Conservation (phyloP, 1,284 basidiomycete genomes). For the Ustilago xerochloae region DNA sequence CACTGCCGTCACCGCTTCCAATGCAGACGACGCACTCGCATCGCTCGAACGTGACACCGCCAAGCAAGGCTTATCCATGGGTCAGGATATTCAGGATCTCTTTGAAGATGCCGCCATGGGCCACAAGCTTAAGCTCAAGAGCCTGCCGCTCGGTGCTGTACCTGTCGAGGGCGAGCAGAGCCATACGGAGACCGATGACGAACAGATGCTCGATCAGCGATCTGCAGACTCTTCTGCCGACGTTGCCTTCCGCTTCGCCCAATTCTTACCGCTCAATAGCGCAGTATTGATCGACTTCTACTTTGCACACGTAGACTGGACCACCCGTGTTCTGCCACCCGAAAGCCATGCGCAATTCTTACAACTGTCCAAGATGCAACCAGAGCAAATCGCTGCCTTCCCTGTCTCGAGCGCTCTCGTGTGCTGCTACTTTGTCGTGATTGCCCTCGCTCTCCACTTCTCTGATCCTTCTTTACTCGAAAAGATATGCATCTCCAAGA, state of each 20-base stretch:
- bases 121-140: constrained; percentile 41
- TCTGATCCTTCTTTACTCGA: constrained; percentile 33
- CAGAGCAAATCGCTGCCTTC: constrained; percentile 46
- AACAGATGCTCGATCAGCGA: constrained; percentile 43
- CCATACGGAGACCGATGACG: constrained; percentile 41
- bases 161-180: constrained; percentile 13
- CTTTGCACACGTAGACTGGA: constrained; percentile 62
- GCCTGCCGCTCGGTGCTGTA: constrained; percentile 24
- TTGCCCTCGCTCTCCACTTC: constrained; percentile 62
- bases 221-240: constrained; percentile 42
- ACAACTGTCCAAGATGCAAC: constrained; percentile 41
- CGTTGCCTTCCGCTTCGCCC: constrained; percentile 48
- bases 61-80: constrained; percentile 19
- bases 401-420: constrained; percentile 55
- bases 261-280: constrained; percentile 28
- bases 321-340: constrained; percentile 44
- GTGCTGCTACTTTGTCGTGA: constrained; percentile 60
- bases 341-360: constrained; percentile 23
- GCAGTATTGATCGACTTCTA: constrained; percentile 56
- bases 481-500: constrained; percentile 41
- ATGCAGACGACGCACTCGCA: constrained; percentile 12
- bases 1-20: neutral
- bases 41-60: constrained; percentile 6
- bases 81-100: constrained; percentile 42
- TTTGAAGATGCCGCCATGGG: constrained; percentile 51